Percentiles rank a stretch among this genome's conserved stretches.
Evolutionary conservation across 2,329 filamentous ascomycete species (phyloP).

Genomic region (Penicillium freii): DNA sequence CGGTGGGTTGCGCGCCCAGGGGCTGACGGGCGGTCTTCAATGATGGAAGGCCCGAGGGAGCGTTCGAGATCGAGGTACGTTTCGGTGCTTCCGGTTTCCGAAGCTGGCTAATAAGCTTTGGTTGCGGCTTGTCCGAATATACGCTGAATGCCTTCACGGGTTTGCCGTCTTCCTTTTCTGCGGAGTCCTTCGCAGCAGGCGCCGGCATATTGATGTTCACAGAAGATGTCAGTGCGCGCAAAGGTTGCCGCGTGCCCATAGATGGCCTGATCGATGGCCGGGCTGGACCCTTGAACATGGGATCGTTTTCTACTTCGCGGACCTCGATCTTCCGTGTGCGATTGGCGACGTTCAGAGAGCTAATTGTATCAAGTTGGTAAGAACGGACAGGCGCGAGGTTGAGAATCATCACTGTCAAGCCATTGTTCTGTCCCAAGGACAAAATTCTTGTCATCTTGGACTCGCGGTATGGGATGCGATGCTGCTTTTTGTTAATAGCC

Average conservation of each 20-base stretch:
- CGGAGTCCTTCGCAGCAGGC: slow-evolving; percentile 49
- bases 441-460: slow-evolving; percentile 97
- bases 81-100: slow-evolving; percentile 46
- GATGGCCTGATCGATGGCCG: slow-evolving; percentile 48
- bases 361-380: slow-evolving; percentile 90
- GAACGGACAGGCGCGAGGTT: slow-evolving; percentile 89
- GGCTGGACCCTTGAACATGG: slow-evolving; percentile 76
- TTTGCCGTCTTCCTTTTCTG: slow-evolving; percentile 61
- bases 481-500: slow-evolving; percentile 74
- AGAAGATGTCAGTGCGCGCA: slow-evolving; percentile 72
- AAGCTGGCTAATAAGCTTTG: slow-evolving; percentile 45
- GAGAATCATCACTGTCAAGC: slow-evolving; percentile 92
- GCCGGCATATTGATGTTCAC: slow-evolving; percentile 69
- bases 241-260: slow-evolving; percentile 66
- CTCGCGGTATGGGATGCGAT: slow-evolving; percentile 85
- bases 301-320: slow-evolving; percentile 91
- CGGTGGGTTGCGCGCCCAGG: slow-evolving; percentile 29
- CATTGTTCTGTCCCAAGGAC: slow-evolving; percentile 89
- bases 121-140: slow-evolving; percentile 66
- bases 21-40: slow-evolving; percentile 49
- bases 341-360: slow-evolving; percentile 91
- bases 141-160: slow-evolving; percentile 83
- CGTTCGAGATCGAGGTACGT: slow-evolving; percentile 43
- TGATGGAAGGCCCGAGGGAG: slow-evolving; percentile 43
- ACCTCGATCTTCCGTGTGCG: slow-evolving; percentile 95